Evolutionary conservation across 495 filamentous ascomycete species (phyloP), one percentile per base, ranked within the genome.

Genomic region (Aspergillus coremiiformis): DNA sequence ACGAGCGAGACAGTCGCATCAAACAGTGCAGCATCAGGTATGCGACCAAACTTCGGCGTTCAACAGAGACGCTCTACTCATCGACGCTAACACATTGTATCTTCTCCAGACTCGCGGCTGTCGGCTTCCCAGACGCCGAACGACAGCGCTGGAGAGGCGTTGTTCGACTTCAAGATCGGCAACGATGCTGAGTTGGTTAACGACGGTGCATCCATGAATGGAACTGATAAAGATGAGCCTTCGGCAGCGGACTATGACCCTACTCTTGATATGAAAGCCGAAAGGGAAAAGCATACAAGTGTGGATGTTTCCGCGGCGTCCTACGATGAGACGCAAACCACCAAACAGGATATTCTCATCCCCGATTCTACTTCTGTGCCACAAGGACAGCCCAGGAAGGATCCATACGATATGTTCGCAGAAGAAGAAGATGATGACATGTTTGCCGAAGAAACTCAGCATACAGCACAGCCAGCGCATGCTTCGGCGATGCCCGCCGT

Each of bases 241-340:
- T 96, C 92, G 32, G 93, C 93, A 45, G 93, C 93, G 58, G 89
- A 96, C 61, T 96, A 98, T 69, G 90, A 96, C 64, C 94, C 93
- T 0, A 95, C 87, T 4, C 70, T 81, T 59, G 93, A 98, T 65
- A 94, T 95, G 87, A 81, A 83, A 67, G 89, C 95, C 67, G 92
- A 97, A 61, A 78, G 82, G 56, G 73, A 83, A 44, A 81, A 87
- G 47, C 81, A 89, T 50, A 69, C 74, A 12, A 67, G 71, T 35
- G 76, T 80, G 11, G 75, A 81, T 6, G 63, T 85, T 22, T 74
- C 81, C n/a, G 77, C 84, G 24, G 66, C 64, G 35, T 70, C 74
- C 21, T 85, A 84, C 55, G 77, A 85, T 60, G 83, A 88, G 64
- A 84, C 76, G 10, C 66, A 76, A 56, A 70, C 74, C 21, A 67